A percentile compares a stretch with the other conserved stretches of the same genome.
phyloP scores from a whole-genome alignment of 768 basidiomycete genomes.

The Tubosaeta sp. region DNA sequence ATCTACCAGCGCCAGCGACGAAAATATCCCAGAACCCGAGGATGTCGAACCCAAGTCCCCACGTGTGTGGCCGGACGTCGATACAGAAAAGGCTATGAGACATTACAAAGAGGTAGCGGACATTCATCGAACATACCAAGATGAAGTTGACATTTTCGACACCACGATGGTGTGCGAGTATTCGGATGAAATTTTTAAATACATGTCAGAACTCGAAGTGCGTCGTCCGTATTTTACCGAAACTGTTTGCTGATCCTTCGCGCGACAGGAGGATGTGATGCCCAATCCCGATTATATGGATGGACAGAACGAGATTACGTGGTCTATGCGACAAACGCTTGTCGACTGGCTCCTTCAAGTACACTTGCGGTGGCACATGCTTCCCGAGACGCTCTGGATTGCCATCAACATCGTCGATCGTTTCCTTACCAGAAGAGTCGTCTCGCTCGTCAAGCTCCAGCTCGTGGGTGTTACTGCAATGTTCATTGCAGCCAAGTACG shows the following conservation, averaged over 20 bases:
- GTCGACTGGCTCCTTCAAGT: slow-evolving; percentile 99
- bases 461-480: slow-evolving; percentile 98
- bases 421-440: slow-evolving; percentile 84
- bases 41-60: slow-evolving; percentile 38
- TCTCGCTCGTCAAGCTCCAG: slow-evolving; percentile 86
- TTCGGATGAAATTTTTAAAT: slow-evolving; percentile 95
- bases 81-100: slow-evolving; percentile 53
- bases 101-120: slow-evolving; percentile 61
- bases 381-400: slow-evolving; percentile 99
- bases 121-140: slow-evolving; percentile 59
- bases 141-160: slow-evolving; percentile 66
- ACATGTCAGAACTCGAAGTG: slow-evolving; percentile 94
- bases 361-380: slow-evolving; percentile 97
- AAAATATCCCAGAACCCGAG: slow-evolving; percentile 38
- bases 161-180: slow-evolving; percentile 98
- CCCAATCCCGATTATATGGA: slow-evolving; percentile 92
- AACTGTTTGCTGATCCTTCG: slow-evolving; percentile 18
- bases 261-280: slow-evolving; percentile 73
- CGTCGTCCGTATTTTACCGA: slow-evolving; percentile 17
- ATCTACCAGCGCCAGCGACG: slow-evolving; percentile 40
- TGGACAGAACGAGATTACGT: slow-evolving; percentile 85
- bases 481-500: slow-evolving; percentile 99
- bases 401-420: slow-evolving; percentile 95
- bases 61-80: slow-evolving; percentile 71
- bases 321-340: slow-evolving; percentile 93